Conservation (phyloP, 164 flowering plant species). For the Piper longum region DNA sequence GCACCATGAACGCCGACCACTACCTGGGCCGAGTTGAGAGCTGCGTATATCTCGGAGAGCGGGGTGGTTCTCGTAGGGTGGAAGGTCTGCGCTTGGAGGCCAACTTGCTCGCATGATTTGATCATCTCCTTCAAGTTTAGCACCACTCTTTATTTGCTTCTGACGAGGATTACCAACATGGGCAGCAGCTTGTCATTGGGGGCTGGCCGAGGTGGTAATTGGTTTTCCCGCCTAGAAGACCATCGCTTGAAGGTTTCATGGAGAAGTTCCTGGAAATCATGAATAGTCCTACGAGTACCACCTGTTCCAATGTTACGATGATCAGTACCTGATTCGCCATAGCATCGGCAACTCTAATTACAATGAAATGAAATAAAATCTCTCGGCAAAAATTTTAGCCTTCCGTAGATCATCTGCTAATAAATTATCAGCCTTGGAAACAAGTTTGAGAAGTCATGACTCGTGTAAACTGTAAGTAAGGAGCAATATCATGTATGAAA, state of each 20-base stretch:
- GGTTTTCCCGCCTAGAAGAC: not conserved
- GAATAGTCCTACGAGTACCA: conserved; percentile 3
- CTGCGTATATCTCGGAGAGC: conserved; percentile 3
- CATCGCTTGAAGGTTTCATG: conserved; percentile 1
- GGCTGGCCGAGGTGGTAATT: not conserved
- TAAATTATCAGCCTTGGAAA: too few species aligned
- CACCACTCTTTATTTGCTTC: conserved; percentile 5
- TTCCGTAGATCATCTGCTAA: too few species aligned
- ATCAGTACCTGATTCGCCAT: too few species aligned
- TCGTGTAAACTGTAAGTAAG: not conserved
- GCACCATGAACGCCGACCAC: conserved; percentile 13
- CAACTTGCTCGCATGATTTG: not conserved
- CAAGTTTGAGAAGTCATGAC: not conserved
- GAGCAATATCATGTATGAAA: not conserved
- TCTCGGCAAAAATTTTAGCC: too few species aligned
- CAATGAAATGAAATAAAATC: not conserved
- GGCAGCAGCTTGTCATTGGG: not conserved
- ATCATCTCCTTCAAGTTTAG: conserved; percentile 3
- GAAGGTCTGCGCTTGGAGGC: conserved; percentile 5
- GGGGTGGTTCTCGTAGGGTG: conserved; percentile 1
- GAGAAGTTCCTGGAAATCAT: conserved; percentile 7
- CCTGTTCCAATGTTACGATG: not conserved
- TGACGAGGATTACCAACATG: conserved; percentile 3
- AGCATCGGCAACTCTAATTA: not conserved
- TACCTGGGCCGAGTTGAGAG: conserved; percentile 4